Percentiles rank a stretch among this genome's conserved stretches.
Conservation (phyloP, 306 rosid species). For the Fragaria ananassa region DNA sequence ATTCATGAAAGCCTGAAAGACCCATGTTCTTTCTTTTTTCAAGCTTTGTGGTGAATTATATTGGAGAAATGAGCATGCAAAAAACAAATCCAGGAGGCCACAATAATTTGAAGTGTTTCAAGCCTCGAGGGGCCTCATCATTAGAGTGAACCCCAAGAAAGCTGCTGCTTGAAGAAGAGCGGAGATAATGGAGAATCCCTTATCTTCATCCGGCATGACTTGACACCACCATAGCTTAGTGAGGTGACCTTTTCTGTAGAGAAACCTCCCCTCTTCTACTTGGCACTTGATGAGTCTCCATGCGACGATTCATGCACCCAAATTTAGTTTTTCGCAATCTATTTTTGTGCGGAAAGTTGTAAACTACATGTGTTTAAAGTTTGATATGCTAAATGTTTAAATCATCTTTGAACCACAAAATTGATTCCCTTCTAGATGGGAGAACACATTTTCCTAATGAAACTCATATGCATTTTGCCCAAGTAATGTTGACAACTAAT, state of each 20-base stretch:
- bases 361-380: not conserved
- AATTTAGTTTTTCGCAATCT: not conserved
- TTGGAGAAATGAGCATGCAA: not conserved
- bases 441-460: not conserved
- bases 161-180: not conserved
- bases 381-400: not conserved
- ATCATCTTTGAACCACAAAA: not conserved
- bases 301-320: not conserved
- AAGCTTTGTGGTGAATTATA: not conserved
- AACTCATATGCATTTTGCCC: not conserved
- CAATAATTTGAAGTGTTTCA: not conserved
- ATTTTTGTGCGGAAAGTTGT: not conserved
- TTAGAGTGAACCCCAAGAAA: not conserved
- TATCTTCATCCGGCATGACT: not conserved
- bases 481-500: not conserved
- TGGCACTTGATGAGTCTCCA: not conserved
- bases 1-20: not conserved
- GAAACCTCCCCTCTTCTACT: not conserved
- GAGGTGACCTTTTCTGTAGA: not conserved
- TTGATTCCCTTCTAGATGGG: not conserved
- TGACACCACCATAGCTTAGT: not conserved
- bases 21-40: not conserved
- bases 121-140: not conserved
- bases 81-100: not conserved
- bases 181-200: not conserved